Conservation (phyloP, 192 early-diverging fungal species). For the Geranomyces variabilis region DNA sequence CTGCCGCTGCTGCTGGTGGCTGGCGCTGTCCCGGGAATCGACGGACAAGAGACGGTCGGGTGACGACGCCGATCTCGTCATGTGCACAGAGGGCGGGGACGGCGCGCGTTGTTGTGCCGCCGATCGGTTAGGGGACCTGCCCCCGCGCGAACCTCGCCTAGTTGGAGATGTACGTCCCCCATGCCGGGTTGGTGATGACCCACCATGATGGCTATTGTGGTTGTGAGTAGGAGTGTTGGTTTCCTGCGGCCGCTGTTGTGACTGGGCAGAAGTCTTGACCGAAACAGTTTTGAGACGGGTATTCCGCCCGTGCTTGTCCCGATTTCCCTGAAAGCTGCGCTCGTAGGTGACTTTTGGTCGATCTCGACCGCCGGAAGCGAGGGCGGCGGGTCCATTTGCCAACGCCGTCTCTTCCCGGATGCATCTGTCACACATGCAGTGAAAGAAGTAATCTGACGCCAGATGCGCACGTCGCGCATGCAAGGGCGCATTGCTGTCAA, state of each 20-base stretch:
- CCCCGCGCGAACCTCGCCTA: no score
- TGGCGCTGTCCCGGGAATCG: no score
- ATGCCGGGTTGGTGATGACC: background rate
- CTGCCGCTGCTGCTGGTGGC: background rate
- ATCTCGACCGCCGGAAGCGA: background rate
- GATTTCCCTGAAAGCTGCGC: constrained; percentile 21
- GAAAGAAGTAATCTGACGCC: constrained; percentile 65
- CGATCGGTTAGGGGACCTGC: no score
- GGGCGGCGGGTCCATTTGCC: background rate
- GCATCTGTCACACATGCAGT: constrained; percentile 64
- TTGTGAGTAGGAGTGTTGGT: background rate
- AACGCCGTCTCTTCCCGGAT: constrained; percentile 25
- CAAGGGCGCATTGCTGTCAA: constrained; percentile 63
- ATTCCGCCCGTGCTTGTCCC: background rate
- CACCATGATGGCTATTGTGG: background rate
- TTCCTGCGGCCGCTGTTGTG: background rate
- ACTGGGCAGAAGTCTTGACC: background rate
- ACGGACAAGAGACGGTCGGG: no score
- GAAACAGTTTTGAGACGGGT: background rate
- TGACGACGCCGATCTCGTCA: no score
- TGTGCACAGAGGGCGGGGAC: no score
- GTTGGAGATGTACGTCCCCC: background rate
- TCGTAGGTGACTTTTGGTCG: constrained; percentile 30
- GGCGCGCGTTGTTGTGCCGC: no score
- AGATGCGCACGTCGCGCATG: constrained; percentile 57